Evolutionary conservation across 257 asterid species (phyloP).

Genomic region (Ehretia macrophylla): DNA sequence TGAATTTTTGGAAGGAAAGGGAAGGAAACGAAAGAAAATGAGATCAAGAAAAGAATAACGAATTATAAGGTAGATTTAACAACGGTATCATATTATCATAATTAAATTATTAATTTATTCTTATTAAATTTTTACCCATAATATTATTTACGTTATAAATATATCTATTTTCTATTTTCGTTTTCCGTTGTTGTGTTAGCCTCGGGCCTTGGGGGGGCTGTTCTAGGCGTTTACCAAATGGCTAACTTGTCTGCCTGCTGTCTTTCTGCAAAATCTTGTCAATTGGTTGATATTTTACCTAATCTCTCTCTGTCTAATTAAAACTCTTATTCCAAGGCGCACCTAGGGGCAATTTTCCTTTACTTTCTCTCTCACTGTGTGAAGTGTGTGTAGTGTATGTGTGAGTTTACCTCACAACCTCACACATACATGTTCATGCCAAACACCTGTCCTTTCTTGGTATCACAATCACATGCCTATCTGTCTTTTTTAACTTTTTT

Average conservation of each 20-base stretch:
- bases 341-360: too few relatives aligned
- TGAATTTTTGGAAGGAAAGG: background rate
- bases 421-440: conserved; percentile 44
- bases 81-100: too few relatives aligned
- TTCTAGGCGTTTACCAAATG: conserved; percentile 14
- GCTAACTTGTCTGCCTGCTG: background rate
- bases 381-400: too few relatives aligned
- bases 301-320: too few relatives aligned
- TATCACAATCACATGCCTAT: conserved; percentile 23
- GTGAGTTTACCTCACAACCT: too few relatives aligned
- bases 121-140: too few relatives aligned
- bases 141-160: too few relatives aligned
- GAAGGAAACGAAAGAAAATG: background rate
- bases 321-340: background rate
- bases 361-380: too few relatives aligned
- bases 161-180: too few relatives aligned
- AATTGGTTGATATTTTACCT: background rate
- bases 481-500: too few relatives aligned
- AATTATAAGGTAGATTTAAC: background rate
- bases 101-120: too few relatives aligned
- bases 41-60: background rate
- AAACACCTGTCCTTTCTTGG: conserved; percentile 60
- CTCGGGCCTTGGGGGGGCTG: background rate
- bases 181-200: conserved; percentile 1
- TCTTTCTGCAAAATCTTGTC: conserved; percentile 23